Evolutionary conservation across 2,329 filamentous ascomycete genomes (phyloP).

Genomic region (Colletotrichum truncatum): DNA sequence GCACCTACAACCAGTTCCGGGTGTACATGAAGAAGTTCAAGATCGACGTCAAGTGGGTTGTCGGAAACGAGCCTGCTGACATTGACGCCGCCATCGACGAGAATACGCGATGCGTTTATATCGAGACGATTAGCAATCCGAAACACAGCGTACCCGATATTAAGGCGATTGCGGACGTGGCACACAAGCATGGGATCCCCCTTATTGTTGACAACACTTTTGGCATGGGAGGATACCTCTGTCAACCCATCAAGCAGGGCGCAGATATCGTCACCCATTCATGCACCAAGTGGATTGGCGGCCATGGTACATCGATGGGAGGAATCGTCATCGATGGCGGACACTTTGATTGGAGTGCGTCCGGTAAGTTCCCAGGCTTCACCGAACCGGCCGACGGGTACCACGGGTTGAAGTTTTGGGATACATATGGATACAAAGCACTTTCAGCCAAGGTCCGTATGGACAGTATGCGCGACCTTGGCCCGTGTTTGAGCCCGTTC

Average conservation of each 20-base stretch:
- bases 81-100: constrained; percentile 87
- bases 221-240: constrained; percentile 74
- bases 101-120: constrained; percentile 89
- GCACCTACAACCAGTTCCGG: constrained; percentile 98
- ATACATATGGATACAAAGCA: constrained; percentile 72
- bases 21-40: constrained; percentile 86
- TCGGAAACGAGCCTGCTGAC: constrained; percentile 80
- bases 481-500: constrained; percentile 74
- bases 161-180: constrained; percentile 70
- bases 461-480: constrained; percentile 75
- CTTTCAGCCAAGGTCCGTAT: constrained; percentile 75
- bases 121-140: constrained; percentile 94
- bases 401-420: constrained; percentile 76
- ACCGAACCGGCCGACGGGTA: constrained; percentile 74
- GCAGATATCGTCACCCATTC: constrained; percentile 78
- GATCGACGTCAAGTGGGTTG: constrained; percentile 87
- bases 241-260: constrained; percentile 73
- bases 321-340: constrained; percentile 75
- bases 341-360: constrained; percentile 77
- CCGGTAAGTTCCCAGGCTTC: constrained; percentile 76
- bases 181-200: constrained; percentile 51
- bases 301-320: constrained; percentile 76
- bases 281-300: constrained; percentile 79
- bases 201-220: constrained; percentile 74
- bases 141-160: constrained; percentile 84